Evolutionary conservation across 2,329 filamentous ascomycete species (phyloP).

Genomic region (Aspergillus sp.): DNA sequence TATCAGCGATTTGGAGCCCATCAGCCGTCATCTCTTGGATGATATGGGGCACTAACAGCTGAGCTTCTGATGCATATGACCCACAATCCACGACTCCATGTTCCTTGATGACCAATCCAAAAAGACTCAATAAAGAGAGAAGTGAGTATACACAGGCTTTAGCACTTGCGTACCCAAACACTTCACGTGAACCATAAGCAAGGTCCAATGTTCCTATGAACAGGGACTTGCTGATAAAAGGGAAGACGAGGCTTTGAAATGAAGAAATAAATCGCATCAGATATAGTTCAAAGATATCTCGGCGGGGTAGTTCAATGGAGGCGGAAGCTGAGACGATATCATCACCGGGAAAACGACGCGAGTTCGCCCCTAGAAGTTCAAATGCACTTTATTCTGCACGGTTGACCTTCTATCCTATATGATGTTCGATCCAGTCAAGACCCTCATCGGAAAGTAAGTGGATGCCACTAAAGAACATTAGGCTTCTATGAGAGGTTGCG

Average conservation of each 20-base stretch:
- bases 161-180: conserved; percentile 7
- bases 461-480: background rate
- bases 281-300: conserved; percentile 3
- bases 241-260: conserved; percentile 11
- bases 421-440: conserved; percentile 5
- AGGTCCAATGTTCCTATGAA: conserved; percentile 11
- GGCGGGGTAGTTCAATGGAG: background rate
- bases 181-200: conserved; percentile 2
- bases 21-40: conserved; percentile 15
- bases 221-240: conserved; percentile 11
- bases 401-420: conserved; percentile 3
- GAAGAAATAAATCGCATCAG: conserved; percentile 8
- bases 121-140: conserved; percentile 5
- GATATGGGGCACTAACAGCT: conserved; percentile 3
- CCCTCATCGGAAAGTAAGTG: conserved; percentile 3
- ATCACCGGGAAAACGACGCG: background rate
- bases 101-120: conserved; percentile 6
- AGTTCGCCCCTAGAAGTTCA: conserved; percentile 1
- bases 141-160: conserved; percentile 12
- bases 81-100: conserved; percentile 9
- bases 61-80: conserved; percentile 9
- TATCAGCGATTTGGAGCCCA: conserved; percentile 11
- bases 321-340: background rate
- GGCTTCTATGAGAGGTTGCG: background rate
- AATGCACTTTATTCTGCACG: conserved; percentile 1